Conservation (phyloP, 805 yeast genomes). For the Myxozyma mucilagina region DNA sequence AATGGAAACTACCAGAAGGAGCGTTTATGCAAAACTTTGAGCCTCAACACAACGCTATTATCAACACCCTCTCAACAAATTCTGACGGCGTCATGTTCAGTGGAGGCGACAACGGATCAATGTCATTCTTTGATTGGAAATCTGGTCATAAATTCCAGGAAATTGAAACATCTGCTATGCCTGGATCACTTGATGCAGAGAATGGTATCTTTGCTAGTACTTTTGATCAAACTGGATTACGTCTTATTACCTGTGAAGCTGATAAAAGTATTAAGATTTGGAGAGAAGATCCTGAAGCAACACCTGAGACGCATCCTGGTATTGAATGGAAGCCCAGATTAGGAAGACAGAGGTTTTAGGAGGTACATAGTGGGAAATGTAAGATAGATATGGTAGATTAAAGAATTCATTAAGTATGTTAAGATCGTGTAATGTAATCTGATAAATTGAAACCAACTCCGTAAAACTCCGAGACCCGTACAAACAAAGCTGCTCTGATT, state of each 20-base stretch:
- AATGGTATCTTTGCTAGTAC: conserved; percentile 66
- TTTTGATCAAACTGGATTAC: conserved; percentile 77
- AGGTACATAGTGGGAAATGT: neutral
- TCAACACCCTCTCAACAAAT: conserved; percentile 69
- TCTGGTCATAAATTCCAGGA: conserved; percentile 65
- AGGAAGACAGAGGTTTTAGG: conserved; percentile 23
- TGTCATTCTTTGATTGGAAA: conserved; percentile 76
- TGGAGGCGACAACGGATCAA: conserved; percentile 81
- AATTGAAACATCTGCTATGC: conserved; percentile 54
- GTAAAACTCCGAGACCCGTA: too few species aligned
- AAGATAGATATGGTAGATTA: neutral
- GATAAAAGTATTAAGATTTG: conserved; percentile 83
- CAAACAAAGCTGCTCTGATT: too few species aligned
- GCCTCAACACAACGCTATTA: conserved; percentile 51
- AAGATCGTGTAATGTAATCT: too few species aligned
- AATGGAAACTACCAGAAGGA: conserved; percentile 83
- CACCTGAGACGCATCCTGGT: conserved; percentile 44
- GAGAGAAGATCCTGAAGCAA: conserved; percentile 52
- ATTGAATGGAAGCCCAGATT: conserved; percentile 41
- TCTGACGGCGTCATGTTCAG: conserved; percentile 66
- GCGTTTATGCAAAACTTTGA: conserved; percentile 59
- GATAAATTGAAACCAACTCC: too few species aligned
- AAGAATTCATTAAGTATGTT: neutral
- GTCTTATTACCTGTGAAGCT: conserved; percentile 84
- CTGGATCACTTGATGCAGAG: conserved; percentile 71